Conservation (phyloP, 768 basidiomycete species). For the Mycena chlorophos region DNA sequence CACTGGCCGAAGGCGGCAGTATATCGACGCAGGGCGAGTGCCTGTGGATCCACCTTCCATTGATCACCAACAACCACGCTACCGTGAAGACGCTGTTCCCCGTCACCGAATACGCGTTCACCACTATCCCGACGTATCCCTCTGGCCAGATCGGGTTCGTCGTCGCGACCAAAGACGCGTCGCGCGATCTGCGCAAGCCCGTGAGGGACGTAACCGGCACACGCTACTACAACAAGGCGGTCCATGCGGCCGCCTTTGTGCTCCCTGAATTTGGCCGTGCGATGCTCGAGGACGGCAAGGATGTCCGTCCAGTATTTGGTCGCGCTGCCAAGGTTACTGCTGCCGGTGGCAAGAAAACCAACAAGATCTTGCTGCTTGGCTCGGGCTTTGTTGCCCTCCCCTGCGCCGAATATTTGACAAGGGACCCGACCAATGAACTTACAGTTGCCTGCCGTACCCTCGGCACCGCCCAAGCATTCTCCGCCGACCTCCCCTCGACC, state of each 20-base stretch:
- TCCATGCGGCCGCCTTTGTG: conserved; percentile 83
- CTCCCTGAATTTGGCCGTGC: conserved; percentile 90
- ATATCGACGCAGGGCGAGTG: conserved; percentile 97
- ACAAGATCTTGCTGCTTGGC: conserved; percentile 85
- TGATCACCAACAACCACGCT: conserved; percentile 74
- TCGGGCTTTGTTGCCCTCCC: conserved; percentile 95
- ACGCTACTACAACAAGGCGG: conserved; percentile 79
- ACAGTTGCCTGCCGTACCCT: conserved; percentile 93
- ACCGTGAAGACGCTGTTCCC: conserved; percentile 78
- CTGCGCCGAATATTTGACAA: conserved; percentile 91
- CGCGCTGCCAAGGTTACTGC: conserved; percentile 51
- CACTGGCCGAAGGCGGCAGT: conserved; percentile 84
- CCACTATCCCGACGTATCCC: conserved; percentile 97
- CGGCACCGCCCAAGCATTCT: conserved; percentile 68
- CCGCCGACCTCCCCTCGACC: conserved; percentile 65
- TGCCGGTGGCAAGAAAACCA: conserved; percentile 45
- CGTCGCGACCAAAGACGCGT: conserved; percentile 76
- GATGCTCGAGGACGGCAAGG: conserved; percentile 69
- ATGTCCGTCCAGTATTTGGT: conserved; percentile 76
- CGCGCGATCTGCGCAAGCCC: conserved; percentile 70
- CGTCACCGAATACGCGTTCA: conserved; percentile 85
- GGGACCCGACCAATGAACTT: conserved; percentile 76
- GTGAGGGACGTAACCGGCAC: conserved; percentile 70
- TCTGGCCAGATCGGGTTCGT: conserved; percentile 98
- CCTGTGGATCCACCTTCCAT: conserved; percentile 88